These are phyloP conservation scores for Heterobasidion annosum DNA, from an alignment of 1,284 basidiomycete species.

Conservation along the genomic window DNA sequence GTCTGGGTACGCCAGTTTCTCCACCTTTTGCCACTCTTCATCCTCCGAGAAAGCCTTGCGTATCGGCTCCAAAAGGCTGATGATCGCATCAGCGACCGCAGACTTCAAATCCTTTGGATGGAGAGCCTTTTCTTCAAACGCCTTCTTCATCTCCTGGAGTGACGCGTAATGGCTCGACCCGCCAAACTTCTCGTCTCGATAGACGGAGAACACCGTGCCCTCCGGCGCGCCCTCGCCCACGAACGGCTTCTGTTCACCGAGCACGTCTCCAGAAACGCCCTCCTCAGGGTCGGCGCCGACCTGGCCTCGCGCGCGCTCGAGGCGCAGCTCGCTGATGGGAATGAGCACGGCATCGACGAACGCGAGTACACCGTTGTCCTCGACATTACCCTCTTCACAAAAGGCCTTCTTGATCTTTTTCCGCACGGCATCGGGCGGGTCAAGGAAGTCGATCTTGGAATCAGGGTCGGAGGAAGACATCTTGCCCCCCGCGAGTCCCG, in stretches of 20 bases:
- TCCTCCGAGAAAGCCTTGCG: constrained; percentile 68
- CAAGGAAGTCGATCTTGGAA: constrained; percentile 97
- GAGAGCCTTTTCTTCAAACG: constrained; percentile 70
- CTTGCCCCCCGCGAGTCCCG: constrained; percentile 90
- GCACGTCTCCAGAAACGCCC: constrained; percentile 24
- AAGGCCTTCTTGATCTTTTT: constrained; percentile 92
- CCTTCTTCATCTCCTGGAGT: constrained; percentile 65
- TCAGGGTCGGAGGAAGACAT: constrained; percentile 99
- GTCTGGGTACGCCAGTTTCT: constrained; percentile 81
- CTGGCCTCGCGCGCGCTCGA: constrained; percentile 42
- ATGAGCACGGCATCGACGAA: constrained; percentile 88
- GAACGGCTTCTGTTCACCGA: constrained; percentile 51
- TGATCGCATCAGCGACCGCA: constrained; percentile 74
- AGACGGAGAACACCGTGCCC: constrained; percentile 79
- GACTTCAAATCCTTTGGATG: constrained; percentile 91
- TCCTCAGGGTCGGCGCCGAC: constrained; percentile 30
- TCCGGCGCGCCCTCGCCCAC: constrained; percentile 62
- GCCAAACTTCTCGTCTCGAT: constrained; percentile 77
- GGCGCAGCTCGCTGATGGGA: constrained; percentile 73
- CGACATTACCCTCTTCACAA: constrained; percentile 89
- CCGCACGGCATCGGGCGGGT: constrained; percentile 75
- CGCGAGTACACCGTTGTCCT: constrained; percentile 87
- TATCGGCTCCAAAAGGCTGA: constrained; percentile 77
- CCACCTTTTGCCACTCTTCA: constrained; percentile 77
- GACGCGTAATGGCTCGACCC: constrained; percentile 70